Conservation (phyloP, 2,329 filamentous ascomycete species). For the Hysterium pulicare region DNA sequence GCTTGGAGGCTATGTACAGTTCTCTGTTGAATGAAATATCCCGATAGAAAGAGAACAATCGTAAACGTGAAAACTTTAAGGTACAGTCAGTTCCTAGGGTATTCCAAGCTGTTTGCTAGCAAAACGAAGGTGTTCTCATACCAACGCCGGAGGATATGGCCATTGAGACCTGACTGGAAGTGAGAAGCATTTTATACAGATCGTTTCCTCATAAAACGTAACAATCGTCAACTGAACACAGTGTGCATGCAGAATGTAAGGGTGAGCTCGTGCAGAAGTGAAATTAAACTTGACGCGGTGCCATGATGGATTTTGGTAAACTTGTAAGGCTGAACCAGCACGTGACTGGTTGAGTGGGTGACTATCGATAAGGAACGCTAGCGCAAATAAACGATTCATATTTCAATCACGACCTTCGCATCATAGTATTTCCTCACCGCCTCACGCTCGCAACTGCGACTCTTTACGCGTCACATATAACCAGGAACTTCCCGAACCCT, state of each 20-base stretch:
- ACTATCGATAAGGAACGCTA: slow-evolving; percentile 23
- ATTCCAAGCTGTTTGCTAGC: slow-evolving; percentile 1
- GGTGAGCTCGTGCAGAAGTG: background rate
- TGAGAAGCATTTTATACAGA: slow-evolving; percentile 58
- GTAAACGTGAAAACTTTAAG: slow-evolving; percentile 69
- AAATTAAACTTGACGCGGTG: background rate
- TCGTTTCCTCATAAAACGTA: slow-evolving; percentile 16
- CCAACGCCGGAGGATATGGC: slow-evolving; percentile 62
- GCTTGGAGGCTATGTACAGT: slow-evolving; percentile 74
- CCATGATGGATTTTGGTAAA: background rate
- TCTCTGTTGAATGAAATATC: slow-evolving; percentile 83
- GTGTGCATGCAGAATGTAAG: background rate
- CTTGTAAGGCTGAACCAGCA: background rate
- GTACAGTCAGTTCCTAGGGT: slow-evolving; percentile 9
- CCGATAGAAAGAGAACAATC: slow-evolving; percentile 77
- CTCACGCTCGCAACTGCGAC: no score
- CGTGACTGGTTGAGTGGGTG: slow-evolving; percentile 2
- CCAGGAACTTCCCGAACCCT: no score
- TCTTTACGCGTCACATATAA: no score
- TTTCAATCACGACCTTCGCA: no score
- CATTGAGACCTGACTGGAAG: slow-evolving; percentile 67
- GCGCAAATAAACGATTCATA: background rate
- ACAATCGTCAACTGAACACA: background rate
- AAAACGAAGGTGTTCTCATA: slow-evolving; percentile 39
- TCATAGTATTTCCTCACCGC: slow-evolving; percentile 1